Evolutionary conservation across 2,329 filamentous ascomycete species (phyloP), one percentile per base, ranked within the genome.

Genomic region (Mollisia scopiformis): DNA sequence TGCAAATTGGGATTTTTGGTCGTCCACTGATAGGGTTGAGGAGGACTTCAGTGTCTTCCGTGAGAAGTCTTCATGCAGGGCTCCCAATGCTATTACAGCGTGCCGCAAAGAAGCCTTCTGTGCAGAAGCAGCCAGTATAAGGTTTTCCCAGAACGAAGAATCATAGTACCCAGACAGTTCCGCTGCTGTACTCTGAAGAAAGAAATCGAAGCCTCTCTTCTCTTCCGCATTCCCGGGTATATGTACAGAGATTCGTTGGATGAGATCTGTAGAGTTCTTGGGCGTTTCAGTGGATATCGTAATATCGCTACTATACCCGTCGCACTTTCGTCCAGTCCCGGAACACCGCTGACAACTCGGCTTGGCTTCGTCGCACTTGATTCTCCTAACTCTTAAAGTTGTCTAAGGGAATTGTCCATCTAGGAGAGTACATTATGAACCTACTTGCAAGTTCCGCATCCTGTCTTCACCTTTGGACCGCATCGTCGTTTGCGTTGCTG

Each of bases 281-380:
- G 47, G 49, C 35, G 55, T 50, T 58, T 60, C 49, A 52, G 50
- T 57, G 53, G 56, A 60, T 60, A 52, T 62, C 54, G 50, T 39
- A 53, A 56, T 62, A 52, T 63, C 57, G 59, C 52, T 58, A 33
- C 31, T 39, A 59, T 69, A 69, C 30, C 67, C 66, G 58, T 69
- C 67, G 46, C 66, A 68, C 46, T 61, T 65, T 55, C 67, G 61
- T 46, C 65, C 63, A 28, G 67, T 68, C 27, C 28, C 59, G 16
- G 57, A 58, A 58, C 67, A 69, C 35, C 63, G 57, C 19, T 58
- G 54, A 58, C 67, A 69, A 43, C 35, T 55, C 6, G 67, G 67
- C 49, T 66, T 68, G 53, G 52, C 50, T 61, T 68, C 67, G 51
- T 69, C 67, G 61, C 66, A 69, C 56, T 68, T 68, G 55, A 68